phyloP scores from a whole-genome alignment of 2,329 filamentous ascomycete genomes.

The Fusarium palustre region DNA sequence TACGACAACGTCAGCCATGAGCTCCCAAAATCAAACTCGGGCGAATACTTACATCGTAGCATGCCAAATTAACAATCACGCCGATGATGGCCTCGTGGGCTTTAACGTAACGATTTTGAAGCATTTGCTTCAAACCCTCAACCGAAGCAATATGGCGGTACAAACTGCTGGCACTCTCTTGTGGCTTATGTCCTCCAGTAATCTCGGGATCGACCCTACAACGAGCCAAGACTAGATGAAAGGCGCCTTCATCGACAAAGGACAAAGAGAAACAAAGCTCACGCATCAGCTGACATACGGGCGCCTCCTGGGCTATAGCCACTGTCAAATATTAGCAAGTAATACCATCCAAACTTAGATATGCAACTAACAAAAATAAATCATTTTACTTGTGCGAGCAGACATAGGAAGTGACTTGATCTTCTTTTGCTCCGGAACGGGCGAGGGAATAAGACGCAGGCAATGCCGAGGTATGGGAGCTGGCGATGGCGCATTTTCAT shows the following conservation, averaged over 20 bases:
- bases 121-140: neutral
- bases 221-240: constrained; percentile 11
- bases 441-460: neutral
- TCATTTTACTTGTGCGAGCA: neutral
- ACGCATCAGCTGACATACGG: constrained; percentile 8
- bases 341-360: too few species aligned
- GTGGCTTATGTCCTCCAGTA: neutral
- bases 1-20: neutral
- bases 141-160: neutral
- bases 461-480: neutral
- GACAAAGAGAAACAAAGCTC: constrained; percentile 14
- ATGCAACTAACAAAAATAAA: neutral
- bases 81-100: constrained; percentile 1
- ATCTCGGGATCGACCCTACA: neutral
- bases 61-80: neutral
- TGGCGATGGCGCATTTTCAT: neutral
- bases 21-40: fast-evolving
- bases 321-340: neutral
- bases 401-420: neutral
- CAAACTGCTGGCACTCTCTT: neutral
- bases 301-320: neutral
- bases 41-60: neutral
- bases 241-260: constrained; percentile 24
- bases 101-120: neutral
- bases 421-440: neutral